Base-by-base conservation (phyloP, 169 alveolate species). In the Plasmodium adleri region DNA sequence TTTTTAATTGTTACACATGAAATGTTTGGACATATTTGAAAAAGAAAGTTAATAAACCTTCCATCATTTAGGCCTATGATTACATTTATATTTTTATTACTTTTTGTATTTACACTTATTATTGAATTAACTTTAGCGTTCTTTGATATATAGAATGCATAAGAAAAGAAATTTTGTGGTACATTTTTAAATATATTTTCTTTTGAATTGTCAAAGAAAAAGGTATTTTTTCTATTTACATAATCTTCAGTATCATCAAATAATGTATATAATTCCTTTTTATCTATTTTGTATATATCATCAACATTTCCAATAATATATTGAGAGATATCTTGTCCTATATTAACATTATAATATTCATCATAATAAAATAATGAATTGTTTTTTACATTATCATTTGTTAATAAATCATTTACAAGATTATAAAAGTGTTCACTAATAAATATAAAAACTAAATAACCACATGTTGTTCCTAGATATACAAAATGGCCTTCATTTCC, bases 391-490 rank as follows among this genome's bases (percentile, higher is more conserved):
- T 78, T 24, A 43, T 78, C 76, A 78, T 24, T 28, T 8, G 59
- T 78, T 12, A 78, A 43, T 22, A 78, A 64, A 45, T 50, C 32
- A 50, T 64, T 78, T 43, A 78, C 54, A 78, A 63, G 67, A 0
- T 70, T 50, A 43, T 49, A 43, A 63, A 78, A 78, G n/a, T 78
- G 50, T 39, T 78, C 89, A 22, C 78, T 70, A 22, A 78, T 54
- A 78, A 78, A 78, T 43, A 59, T 78, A 47, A 78, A 78, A 26
- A 78, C 67, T 50, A 78, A 49, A 45, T 66, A 78, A 49, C 89
- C 89, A 66, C 89, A 78, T 0, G 89, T 28, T n/a, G 89, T 64
- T 39, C 89, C 89, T 64, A 78, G 26, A 59, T 78, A 78, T 5
- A 78, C 58, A 52, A 47, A 78, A 64, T 78, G 39, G 15, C 89